A percentile compares a stretch with the other conserved stretches of the same genome.
phyloP scores from a whole-genome alignment of 768 basidiomycete genomes.

The Lentinula guzmanii region DNA sequence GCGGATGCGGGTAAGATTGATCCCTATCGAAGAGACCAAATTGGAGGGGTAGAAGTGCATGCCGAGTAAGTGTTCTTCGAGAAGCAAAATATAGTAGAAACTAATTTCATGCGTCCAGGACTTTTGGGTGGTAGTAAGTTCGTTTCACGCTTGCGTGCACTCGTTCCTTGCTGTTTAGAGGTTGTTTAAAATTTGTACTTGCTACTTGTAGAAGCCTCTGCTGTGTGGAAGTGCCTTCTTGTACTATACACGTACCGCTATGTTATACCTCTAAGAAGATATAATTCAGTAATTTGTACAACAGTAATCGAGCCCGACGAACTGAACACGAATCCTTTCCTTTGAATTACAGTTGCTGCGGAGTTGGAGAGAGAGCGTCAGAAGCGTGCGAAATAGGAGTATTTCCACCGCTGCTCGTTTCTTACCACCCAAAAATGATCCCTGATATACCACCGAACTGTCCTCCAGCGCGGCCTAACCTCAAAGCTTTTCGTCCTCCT shows the following conservation, averaged over 20 bases:
- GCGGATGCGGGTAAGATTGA: slow-evolving; percentile 27
- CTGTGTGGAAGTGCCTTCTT: no score
- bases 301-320: no score
- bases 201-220: no score
- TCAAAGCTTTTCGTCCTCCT: slow-evolving; percentile 9
- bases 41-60: slow-evolving; percentile 40
- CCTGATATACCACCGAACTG: slow-evolving; percentile 1
- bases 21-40: slow-evolving; percentile 22
- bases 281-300: no score
- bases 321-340: no score
- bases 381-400: no score
- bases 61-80: slow-evolving; percentile 16
- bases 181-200: neutral
- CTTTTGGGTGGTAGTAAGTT: neutral
- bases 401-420: neutral
- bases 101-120: neutral
- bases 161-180: no score
- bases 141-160: neutral
- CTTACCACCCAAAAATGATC: neutral
- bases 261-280: no score
- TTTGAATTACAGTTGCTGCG: no score
- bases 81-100: neutral
- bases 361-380: no score
- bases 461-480: slow-evolving; percentile 10
- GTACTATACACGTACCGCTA: no score